Evolutionary conservation across 78 protist species (phyloP).

Genomic region (slime mould (Dictyostelium discoideum)): DNA sequence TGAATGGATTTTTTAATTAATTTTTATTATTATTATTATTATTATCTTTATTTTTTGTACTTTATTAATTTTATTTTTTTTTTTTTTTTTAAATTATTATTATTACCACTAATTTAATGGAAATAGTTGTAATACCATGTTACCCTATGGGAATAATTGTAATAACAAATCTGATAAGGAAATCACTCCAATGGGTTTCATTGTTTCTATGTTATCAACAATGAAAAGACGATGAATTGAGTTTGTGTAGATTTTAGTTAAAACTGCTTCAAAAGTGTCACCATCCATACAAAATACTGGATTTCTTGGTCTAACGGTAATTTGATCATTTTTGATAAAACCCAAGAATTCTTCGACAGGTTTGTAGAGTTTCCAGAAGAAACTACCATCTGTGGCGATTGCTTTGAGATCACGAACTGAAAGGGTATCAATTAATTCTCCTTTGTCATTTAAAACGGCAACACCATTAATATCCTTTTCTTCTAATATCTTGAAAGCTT

Average conservation of each 20-base stretch:
- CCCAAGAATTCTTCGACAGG: slow-evolving; percentile 49
- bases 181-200: slow-evolving; percentile 57
- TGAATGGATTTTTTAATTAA: no score
- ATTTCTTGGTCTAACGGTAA: slow-evolving; percentile 40
- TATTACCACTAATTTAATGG: no score
- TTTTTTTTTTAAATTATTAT: no score
- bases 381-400: slow-evolving; percentile 48
- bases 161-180: slow-evolving; percentile 8
- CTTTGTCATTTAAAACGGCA: slow-evolving; percentile 34
- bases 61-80: no score
- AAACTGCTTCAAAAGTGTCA: slow-evolving; percentile 61
- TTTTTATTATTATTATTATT: no score
- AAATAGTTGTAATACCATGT: no score
- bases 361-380: slow-evolving; percentile 66
- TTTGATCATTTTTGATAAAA: slow-evolving; percentile 35
- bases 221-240: slow-evolving; percentile 75
- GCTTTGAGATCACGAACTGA: slow-evolving; percentile 69
- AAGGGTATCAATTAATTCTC: slow-evolving; percentile 30
- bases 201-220: not conserved
- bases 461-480: slow-evolving; percentile 65
- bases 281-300: not conserved
- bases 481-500: slow-evolving; percentile 62
- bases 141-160: no score
- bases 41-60: no score
- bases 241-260: slow-evolving; percentile 58